Percentiles rank a stretch among this genome's conserved stretches.
Evolutionary conservation across 306 rosid genomes (phyloP).

Genomic region (Medicago ruthenica): DNA sequence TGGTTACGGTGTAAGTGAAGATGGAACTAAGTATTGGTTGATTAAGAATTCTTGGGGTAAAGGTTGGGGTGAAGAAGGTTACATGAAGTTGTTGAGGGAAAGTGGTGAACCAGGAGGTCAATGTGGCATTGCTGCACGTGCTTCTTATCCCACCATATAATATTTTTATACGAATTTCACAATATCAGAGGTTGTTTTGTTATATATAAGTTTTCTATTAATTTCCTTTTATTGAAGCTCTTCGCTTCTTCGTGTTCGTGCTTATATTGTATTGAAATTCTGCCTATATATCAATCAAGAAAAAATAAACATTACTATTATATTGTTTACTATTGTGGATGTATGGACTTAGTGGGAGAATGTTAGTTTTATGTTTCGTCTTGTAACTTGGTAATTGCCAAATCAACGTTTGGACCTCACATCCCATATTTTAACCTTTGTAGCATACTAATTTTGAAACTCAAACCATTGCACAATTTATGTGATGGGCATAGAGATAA

Average conservation of each 20-base stretch:
- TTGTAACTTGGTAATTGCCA: too few relatives aligned
- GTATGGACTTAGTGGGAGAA: too few relatives aligned
- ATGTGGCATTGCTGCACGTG: neutral
- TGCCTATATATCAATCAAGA: too few relatives aligned
- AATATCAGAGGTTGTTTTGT: neutral
- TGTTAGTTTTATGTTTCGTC: too few relatives aligned
- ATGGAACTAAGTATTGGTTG: conserved; percentile 32
- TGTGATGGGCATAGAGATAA: too few relatives aligned
- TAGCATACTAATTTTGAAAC: too few relatives aligned
- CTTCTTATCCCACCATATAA: conserved; percentile 22
- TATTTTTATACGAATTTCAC: neutral
- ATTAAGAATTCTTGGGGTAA: conserved; percentile 33
- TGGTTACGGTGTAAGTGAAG: neutral
- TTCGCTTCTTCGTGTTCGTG: neutral
- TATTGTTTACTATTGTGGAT: too few relatives aligned
- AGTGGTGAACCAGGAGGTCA: conserved; percentile 4
- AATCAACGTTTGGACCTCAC: too few relatives aligned
- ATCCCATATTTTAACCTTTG: too few relatives aligned
- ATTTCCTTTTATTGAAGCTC: neutral
- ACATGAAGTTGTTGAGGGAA: conserved; percentile 32
- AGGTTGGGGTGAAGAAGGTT: neutral
- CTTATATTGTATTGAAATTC: neutral
- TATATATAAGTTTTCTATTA: neutral
- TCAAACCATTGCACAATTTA: too few relatives aligned
- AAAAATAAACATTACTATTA: neutral